A percentile compares a stretch with the other conserved stretches of the same genome.
phyloP scores from a whole-genome alignment of 179 eudicot genomes.

The Amaranthus tricolor region DNA sequence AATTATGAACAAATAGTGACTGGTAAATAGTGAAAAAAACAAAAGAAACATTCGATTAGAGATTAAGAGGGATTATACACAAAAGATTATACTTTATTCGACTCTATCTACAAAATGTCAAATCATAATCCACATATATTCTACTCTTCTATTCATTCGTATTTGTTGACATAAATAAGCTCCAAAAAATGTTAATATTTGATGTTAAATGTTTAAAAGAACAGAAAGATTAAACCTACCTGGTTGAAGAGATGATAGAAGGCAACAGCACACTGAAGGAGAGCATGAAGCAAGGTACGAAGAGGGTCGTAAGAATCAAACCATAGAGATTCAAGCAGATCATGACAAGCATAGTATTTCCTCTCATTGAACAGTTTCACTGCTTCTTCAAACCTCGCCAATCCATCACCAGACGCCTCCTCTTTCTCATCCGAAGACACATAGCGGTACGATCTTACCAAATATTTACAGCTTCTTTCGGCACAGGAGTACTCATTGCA shows the following conservation, averaged over 20 bases:
- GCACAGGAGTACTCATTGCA: background rate
- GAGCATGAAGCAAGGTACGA: conserved; percentile 64
- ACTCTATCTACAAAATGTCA: background rate
- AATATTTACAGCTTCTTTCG: background rate
- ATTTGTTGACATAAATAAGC: too few species aligned
- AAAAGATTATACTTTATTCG: too few species aligned
- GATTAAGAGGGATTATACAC: too few species aligned
- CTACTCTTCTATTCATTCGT: too few species aligned
- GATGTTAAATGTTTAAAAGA: background rate
- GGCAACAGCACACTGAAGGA: conserved; percentile 83
- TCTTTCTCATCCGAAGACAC: conserved; percentile 21
- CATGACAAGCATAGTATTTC: conserved; percentile 82
- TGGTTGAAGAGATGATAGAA: conserved; percentile 88
- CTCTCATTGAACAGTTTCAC: conserved; percentile 58
- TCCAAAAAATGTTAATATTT: too few species aligned
- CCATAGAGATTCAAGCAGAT: conserved; percentile 70
- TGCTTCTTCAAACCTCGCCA: conserved; percentile 53
- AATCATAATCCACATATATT: background rate
- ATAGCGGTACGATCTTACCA: conserved; percentile 19
- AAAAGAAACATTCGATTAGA: too few species aligned
- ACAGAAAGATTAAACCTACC: conserved; percentile 31
- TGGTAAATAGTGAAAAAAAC: too few species aligned
- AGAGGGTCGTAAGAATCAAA: conserved; percentile 55
- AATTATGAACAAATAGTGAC: too few species aligned
- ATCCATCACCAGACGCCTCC: conserved; percentile 23